A percentile compares a stretch with the other conserved stretches of the same genome.
These are phyloP conservation scores for Dactylellina haptotyla DNA, from an alignment of 2,329 filamentous ascomycete species.

Conservation along the genomic window DNA sequence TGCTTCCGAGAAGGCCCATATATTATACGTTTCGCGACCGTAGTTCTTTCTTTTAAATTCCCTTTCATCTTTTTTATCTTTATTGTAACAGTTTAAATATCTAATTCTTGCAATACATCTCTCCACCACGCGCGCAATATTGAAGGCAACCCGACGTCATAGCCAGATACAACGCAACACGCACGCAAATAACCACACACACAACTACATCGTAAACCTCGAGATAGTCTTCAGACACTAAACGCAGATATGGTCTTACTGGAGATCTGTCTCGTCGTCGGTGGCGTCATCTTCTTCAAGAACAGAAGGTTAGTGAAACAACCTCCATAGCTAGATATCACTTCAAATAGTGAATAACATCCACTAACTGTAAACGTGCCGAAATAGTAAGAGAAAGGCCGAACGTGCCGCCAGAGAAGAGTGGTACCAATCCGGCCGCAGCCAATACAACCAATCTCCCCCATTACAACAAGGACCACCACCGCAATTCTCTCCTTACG, in stretches of 20 bases:
- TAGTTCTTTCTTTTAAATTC: not conserved
- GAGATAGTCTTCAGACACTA: not conserved
- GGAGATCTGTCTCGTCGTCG: constrained; percentile 33
- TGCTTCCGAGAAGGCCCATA: not conserved
- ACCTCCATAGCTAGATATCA: not conserved
- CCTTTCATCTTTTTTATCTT: not conserved
- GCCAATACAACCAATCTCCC: constrained; percentile 16
- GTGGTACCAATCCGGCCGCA: constrained; percentile 39
- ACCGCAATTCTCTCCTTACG: not conserved
- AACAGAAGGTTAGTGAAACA: constrained; percentile 39
- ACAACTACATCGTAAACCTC: not conserved
- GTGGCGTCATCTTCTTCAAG: constrained; percentile 39
- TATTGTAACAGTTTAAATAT: not conserved
- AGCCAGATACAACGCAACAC: constrained; percentile 38
- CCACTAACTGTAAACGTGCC: not conserved
- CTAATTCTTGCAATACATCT: no score
- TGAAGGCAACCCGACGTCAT: constrained; percentile 15
- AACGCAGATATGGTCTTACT: constrained; percentile 11
- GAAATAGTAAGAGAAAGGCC: constrained; percentile 34
- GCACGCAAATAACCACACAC: not conserved
- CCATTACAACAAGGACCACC: not conserved
- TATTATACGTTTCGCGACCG: constrained; percentile 1
- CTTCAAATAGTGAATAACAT: not conserved
- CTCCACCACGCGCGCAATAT: no score
- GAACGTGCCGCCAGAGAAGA: constrained; percentile 34